These are phyloP conservation scores for Funneliformis mosseae DNA, from an alignment of 192 early-diverging fungal genomes.

Conservation along the genomic window DNA sequence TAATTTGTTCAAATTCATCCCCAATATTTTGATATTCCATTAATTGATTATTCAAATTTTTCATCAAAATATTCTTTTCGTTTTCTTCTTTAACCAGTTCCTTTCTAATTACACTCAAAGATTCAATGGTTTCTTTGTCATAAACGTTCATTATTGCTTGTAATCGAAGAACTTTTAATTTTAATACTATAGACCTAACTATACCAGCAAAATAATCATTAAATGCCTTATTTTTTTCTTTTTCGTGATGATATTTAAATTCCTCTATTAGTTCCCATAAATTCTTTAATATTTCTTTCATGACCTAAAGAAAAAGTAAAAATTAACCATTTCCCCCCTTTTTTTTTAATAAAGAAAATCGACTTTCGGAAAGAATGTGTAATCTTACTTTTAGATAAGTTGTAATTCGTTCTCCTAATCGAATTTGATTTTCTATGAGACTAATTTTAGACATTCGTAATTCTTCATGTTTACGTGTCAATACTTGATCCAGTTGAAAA, in stretches of 20 bases:
- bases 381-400: slow-evolving; percentile 6
- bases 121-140: slow-evolving; percentile 13
- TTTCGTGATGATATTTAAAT: slow-evolving; percentile 17
- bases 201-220: slow-evolving; percentile 10
- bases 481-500: slow-evolving; percentile 9
- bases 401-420: background rate
- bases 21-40: slow-evolving; percentile 2
- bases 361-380: background rate
- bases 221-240: slow-evolving; percentile 16
- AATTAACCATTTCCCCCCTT: background rate
- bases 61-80: background rate
- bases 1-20: slow-evolving; percentile 20
- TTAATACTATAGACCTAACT: background rate
- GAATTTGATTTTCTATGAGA: background rate
- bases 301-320: background rate
- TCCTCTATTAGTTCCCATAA: slow-evolving; percentile 18
- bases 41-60: background rate
- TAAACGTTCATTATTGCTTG: background rate
- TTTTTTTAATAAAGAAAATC: background rate
- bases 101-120: background rate
- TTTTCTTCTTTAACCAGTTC: slow-evolving; percentile 7
- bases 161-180: slow-evolving; percentile 7
- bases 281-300: slow-evolving; percentile 2
- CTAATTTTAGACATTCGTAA: slow-evolving; percentile 2
- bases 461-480: background rate